A percentile compares a stretch with the other conserved stretches of the same genome.
phyloP scores from a whole-genome alignment of 257 asterid species.

The Solanum chilense region DNA sequence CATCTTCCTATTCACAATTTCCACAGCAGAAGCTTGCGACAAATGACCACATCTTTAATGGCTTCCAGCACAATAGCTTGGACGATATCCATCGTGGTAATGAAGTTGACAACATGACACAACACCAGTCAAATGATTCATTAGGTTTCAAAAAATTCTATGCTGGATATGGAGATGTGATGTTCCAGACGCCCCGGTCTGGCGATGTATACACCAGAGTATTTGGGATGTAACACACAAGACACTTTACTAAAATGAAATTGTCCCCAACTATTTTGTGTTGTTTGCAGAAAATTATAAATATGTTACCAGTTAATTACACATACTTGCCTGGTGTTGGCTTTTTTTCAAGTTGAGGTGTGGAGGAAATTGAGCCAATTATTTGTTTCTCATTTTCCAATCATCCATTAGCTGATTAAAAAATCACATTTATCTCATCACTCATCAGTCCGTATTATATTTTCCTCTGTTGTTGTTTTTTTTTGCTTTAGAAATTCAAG shows the following conservation, averaged over 20 bases:
- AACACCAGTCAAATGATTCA: slow-evolving; percentile 44
- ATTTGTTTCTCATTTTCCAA: neutral
- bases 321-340: neutral
- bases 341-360: neutral
- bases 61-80: slow-evolving; percentile 27
- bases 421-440: neutral
- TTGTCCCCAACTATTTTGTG: neutral
- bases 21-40: slow-evolving; percentile 40
- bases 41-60: slow-evolving; percentile 20
- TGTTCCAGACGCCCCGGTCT: slow-evolving; percentile 38
- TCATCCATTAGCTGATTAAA: neutral
- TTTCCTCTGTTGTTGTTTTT: neutral
- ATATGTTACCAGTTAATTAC: neutral
- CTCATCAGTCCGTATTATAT: neutral
- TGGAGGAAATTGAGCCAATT: neutral
- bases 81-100: slow-evolving; percentile 33
- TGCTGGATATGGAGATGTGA: slow-evolving; percentile 61
- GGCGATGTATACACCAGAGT: slow-evolving; percentile 63
- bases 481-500: neutral
- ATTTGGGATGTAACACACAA: slow-evolving; percentile 41
- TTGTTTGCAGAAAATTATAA: neutral
- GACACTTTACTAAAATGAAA: neutral
- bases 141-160: slow-evolving; percentile 48
- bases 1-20: slow-evolving; percentile 30
- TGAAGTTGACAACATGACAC: slow-evolving; percentile 28